Evolutionary conservation across 805 yeast species (phyloP), one percentile per base, ranked within the genome.

Genomic region (Candida sithepensis): DNA sequence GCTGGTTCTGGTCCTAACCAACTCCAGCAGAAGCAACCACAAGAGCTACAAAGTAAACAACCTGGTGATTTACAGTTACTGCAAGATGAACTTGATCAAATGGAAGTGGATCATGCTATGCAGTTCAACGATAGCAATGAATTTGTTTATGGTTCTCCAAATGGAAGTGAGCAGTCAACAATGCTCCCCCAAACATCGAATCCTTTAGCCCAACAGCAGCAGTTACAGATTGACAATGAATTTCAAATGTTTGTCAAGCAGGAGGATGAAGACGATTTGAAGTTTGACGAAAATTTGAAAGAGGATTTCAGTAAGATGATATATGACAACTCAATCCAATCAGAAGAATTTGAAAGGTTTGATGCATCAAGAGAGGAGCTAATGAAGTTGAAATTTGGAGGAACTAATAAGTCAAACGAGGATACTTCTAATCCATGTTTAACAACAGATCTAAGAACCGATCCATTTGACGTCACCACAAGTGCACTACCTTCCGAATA

Each of bases 371-470:
- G 84, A 50, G 71, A 71, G 37, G 79, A 75, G 56, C 59, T 81
- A 16, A 66, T 79, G 55, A 74, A 74, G 45, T 64, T 81, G 47
- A 76, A 77, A 52, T 81, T 81, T 59, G 86, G 85, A 36, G 71
- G 56, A 13, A 45, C 16, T 26, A 45, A 39, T 20, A 47, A 33
- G 24, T 40, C 21, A 47, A 47, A 46, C 5, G 54, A 51, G 13
- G 44, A 44, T 4, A 36, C 43, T 3, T 50, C 52, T 32, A 41
- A 39, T 18, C 41, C 41, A 13, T 4, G 41, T 40, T 32, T 46
- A 21, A 21, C 52, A 22, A 30, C 45, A 2, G 39, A 46, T 5
- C 39, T 45, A 19, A 49, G 41, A 18, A 49, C 55, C 1, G 61
- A 54, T 14, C 54, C 61, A 21, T 42, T 52, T 1, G 67, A 63